Evolutionary conservation across 1,284 basidiomycete species (phyloP).

Genomic region (Cryptococcus hybrid): DNA sequence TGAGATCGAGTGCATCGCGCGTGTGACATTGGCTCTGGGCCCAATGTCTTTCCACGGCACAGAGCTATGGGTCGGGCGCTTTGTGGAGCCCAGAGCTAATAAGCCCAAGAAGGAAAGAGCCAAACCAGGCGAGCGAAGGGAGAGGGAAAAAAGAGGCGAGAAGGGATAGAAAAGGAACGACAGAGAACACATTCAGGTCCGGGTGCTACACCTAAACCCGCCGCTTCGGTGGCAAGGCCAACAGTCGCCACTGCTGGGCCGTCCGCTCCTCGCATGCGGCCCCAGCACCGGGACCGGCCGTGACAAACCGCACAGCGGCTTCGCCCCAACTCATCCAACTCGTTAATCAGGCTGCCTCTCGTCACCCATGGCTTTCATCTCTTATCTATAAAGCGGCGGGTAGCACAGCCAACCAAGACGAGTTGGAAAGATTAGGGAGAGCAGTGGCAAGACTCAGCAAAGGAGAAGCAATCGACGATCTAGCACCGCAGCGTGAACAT

Average conservation of each 20-base stretch:
- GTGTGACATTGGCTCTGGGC: constrained; percentile 39
- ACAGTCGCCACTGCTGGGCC: not conserved
- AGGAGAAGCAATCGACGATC: constrained; percentile 27
- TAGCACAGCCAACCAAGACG: constrained; percentile 40
- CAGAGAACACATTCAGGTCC: not conserved
- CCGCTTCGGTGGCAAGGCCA: not conserved
- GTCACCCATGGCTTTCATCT: constrained; percentile 40
- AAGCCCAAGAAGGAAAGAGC: not conserved
- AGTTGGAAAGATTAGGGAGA: constrained; percentile 40
- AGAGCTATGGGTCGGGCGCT: constrained; percentile 45
- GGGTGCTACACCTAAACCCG: not conserved
- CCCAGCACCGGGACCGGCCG: not conserved
- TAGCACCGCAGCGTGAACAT: constrained; percentile 3
- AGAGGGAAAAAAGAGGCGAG: constrained; percentile 9
- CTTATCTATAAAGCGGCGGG: constrained; percentile 48
- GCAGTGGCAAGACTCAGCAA: constrained; percentile 37
- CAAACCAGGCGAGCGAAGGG: constrained; percentile 7
- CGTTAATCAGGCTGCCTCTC: constrained; percentile 42
- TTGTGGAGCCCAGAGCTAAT: constrained; percentile 34
- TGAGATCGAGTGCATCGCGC: constrained; percentile 44
- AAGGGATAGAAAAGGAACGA: constrained; percentile 1
- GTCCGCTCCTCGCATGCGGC: not conserved
- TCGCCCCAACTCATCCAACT: constrained; percentile 35
- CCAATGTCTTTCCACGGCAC: constrained; percentile 41
- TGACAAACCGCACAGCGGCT: constrained; percentile 4